Conservation (phyloP, 176 grass and related monocot genomes). For the Avena insularis region DNA sequence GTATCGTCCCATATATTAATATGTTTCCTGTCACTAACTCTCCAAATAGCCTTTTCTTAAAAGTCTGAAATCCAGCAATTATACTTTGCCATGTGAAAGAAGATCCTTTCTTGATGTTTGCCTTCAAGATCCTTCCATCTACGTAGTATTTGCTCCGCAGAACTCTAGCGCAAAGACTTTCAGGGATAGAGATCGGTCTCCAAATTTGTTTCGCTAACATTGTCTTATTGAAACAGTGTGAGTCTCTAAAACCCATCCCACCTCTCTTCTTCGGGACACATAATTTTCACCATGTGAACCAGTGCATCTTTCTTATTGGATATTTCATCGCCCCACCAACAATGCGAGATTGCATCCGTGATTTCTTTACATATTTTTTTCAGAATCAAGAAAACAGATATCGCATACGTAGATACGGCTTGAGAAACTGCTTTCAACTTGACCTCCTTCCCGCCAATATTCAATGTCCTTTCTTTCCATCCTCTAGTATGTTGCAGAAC, state of each 20-base stretch:
- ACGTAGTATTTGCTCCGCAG: neutral
- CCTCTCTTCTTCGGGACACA: neutral
- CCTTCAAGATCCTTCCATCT: neutral
- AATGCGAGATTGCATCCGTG: neutral
- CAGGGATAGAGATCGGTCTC: neutral
- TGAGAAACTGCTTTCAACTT: neutral
- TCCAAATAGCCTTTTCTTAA: neutral
- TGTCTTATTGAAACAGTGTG: neutral
- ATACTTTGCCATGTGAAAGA: neutral
- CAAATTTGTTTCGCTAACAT: neutral
- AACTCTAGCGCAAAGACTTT: neutral
- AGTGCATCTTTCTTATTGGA: neutral
- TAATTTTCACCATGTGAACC: too few relatives aligned
- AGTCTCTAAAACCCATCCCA: neutral
- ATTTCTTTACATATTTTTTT: neutral
- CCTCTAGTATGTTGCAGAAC: neutral
- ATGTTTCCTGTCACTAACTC: neutral
- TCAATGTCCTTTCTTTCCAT: neutral
- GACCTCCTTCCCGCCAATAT: neutral
- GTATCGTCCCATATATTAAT: neutral
- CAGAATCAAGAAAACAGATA: neutral
- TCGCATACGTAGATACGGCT: neutral
- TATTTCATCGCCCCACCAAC: neutral
- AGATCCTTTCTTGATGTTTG: neutral
- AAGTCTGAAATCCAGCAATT: neutral